A percentile compares a stretch with the other conserved stretches of the same genome.
Evolutionary conservation across 306 rosid species (phyloP).

Genomic region (Sicyos baderoa): DNA sequence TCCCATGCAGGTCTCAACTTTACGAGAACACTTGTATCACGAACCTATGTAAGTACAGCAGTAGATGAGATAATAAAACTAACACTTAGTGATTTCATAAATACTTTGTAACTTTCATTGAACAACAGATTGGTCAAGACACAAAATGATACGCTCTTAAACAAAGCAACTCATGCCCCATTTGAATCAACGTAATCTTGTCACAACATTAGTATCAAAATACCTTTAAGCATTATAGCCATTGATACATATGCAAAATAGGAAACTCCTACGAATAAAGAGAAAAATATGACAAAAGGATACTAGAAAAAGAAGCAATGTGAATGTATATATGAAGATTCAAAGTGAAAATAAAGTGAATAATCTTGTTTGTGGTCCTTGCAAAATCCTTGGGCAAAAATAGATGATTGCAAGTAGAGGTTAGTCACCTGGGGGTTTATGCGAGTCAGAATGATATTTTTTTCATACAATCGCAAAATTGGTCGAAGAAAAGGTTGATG

Average conservation of each 20-base stretch:
- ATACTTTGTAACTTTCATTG: not conserved
- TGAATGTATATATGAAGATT: not conserved
- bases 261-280: not conserved
- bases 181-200: not conserved
- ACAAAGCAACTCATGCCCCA: slow-evolving; percentile 1
- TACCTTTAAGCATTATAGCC: not conserved
- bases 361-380: not conserved
- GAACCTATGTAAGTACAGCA: slow-evolving; percentile 47
- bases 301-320: not conserved
- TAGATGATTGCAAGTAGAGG: slow-evolving; percentile 6
- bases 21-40: slow-evolving; percentile 99
- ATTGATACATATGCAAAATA: not conserved
- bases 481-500: slow-evolving; percentile 78
- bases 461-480: slow-evolving; percentile 70
- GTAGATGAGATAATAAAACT: slow-evolving; percentile 5
- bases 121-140: not conserved
- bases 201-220: not conserved
- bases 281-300: not conserved
- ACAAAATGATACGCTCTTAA: not conserved
- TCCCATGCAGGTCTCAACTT: slow-evolving; percentile 99
- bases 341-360: not conserved
- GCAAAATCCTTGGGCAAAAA: not conserved
- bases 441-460: slow-evolving; percentile 87
- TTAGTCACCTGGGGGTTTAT: slow-evolving; percentile 81
- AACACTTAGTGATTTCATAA: not conserved